Conservation (phyloP, 1,284 basidiomycete genomes). For the Sporisorium sorghi region DNA sequence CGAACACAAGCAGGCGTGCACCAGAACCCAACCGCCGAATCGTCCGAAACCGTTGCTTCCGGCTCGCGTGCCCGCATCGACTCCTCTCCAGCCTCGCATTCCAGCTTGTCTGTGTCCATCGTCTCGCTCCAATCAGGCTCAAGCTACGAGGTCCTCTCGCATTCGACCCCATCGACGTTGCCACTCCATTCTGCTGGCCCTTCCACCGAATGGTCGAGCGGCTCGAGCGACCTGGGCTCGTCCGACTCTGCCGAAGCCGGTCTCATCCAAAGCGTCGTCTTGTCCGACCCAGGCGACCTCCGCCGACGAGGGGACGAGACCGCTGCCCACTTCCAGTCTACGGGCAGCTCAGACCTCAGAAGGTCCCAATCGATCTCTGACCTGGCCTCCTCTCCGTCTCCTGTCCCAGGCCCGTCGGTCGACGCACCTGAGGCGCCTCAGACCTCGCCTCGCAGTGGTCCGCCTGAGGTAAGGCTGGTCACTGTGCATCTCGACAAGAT, state of each 20-base stretch:
- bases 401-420: background rate
- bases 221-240: slow-evolving; percentile 50
- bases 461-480: slow-evolving; percentile 47
- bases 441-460: slow-evolving; percentile 10
- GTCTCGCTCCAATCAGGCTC: slow-evolving; percentile 43
- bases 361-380: slow-evolving; percentile 27
- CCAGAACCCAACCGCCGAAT: background rate
- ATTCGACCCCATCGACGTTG: slow-evolving; percentile 16
- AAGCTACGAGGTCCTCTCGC: slow-evolving; percentile 46
- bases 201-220: slow-evolving; percentile 45
- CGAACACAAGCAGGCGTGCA: background rate
- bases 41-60: slow-evolving; percentile 18
- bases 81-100: slow-evolving; percentile 35
- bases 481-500: slow-evolving; percentile 54
- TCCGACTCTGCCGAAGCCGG: slow-evolving; percentile 43
- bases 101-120: slow-evolving; percentile 39
- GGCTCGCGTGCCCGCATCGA: slow-evolving; percentile 22
- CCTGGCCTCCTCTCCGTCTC: slow-evolving; percentile 8
- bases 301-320: slow-evolving; percentile 1
- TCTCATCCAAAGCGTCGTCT: slow-evolving; percentile 36
- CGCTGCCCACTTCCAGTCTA: background rate
- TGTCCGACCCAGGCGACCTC: slow-evolving; percentile 46
- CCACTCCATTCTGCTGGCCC: slow-evolving; percentile 19
- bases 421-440: background rate
- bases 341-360: slow-evolving; percentile 7